Evolutionary conservation across 2,329 filamentous ascomycete genomes (phyloP), one percentile per base, ranked within the genome.

Genomic region (Neopestalotiopsis rosae): DNA sequence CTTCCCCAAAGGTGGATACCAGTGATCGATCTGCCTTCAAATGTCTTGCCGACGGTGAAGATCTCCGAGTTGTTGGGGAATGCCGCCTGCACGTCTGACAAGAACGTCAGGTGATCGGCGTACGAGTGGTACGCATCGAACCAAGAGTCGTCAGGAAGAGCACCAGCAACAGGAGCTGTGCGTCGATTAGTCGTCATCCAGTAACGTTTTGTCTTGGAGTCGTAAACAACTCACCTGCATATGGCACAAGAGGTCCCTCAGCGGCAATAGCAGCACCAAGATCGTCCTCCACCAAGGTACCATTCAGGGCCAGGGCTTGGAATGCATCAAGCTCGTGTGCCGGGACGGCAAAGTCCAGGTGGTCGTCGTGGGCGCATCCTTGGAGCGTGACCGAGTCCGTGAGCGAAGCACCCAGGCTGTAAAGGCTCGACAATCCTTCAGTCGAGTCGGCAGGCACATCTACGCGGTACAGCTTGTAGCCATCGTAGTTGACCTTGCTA

Each of bases 1-100:
- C 74, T 80, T n/a, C 86, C 86, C 79, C 82, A 88, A 68, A 88
- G 80, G 74, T 87, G 86, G 58, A 88, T 81, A 20, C 90, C 92
- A 20, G 88, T 87, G 32, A 94, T 92, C 67, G 78, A 70, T 24
- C 83, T 79, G 1, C 84, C 84, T 66, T 85, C 75, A 28, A 81
- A 79, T 6, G 85, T 86, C 6, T 74, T 77, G 4, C 87, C 87
- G 5, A 81, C 77, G 17, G 77, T 79, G 52, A 88, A 79, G 58
- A 87, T 80, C 73, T 86, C 83, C 13, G 86, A 82, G 70, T 86
- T 83, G 4, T 76, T 71, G 3, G 86, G 80, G 72, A 85, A 84
- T 3, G 79, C 73, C 1, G 79, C 77, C 34, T 83, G 80, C 12
- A 89, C 77, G 68, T 85, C 82, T 3, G 79, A 77, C 72, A 86